Evolutionary conservation across 2,329 filamentous ascomycete species (phyloP).

Genomic region (Botrytis sinoallii): DNA sequence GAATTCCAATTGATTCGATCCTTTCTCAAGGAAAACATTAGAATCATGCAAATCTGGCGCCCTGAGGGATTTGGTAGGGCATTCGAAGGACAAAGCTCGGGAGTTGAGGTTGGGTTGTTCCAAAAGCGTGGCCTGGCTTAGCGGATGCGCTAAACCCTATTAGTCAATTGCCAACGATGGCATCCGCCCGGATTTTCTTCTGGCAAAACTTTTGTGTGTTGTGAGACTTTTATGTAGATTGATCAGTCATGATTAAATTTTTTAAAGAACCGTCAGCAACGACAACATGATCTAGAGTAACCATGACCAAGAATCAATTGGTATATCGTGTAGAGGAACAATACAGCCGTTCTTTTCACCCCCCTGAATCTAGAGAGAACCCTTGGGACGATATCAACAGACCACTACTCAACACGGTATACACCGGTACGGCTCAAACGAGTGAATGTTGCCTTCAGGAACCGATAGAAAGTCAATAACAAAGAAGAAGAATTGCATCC

Average conservation of each 20-base stretch:
- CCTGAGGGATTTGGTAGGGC: constrained; percentile 5
- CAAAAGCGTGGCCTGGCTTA: constrained; percentile 17
- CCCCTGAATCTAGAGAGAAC: constrained; percentile 17
- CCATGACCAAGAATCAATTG: too few species aligned
- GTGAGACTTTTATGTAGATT: constrained; percentile 1
- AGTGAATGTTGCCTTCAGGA: neutral
- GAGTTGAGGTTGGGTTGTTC: constrained; percentile 12
- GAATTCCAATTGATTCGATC: neutral
- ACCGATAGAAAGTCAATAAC: neutral
- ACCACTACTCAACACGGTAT: neutral
- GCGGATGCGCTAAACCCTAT: constrained; percentile 16
- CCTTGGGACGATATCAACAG: neutral
- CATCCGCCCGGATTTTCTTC: constrained; percentile 15
- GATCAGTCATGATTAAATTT: neutral
- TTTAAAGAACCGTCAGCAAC: neutral
- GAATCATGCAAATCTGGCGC: neutral
- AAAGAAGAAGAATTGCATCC: constrained; percentile 9
- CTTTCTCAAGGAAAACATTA: neutral
- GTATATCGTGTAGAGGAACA: neutral
- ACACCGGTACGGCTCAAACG: neutral
- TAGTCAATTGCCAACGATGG: constrained; percentile 15
- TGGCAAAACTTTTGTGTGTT: constrained; percentile 13
- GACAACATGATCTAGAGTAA: neutral
- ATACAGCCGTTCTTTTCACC: neutral
- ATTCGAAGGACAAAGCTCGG: constrained; percentile 10